Conservation (phyloP, 116 monocot species). For the Zostera marina region DNA sequence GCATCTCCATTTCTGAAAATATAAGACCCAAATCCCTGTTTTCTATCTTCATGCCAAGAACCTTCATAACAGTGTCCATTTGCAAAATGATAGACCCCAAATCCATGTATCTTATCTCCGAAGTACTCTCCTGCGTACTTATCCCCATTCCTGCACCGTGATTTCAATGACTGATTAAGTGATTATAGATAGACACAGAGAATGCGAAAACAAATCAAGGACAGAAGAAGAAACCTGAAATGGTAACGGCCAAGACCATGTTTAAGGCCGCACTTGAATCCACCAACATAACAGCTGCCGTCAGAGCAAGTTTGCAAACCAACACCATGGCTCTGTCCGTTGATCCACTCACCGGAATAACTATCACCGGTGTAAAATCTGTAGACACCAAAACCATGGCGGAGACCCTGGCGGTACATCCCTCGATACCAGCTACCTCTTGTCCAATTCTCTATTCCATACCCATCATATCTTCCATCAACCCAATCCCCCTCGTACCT, state of each 20-base stretch:
- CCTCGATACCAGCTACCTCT: constrained; percentile 71
- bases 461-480: constrained; percentile 75
- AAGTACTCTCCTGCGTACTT: constrained; percentile 76
- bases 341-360: constrained; percentile 78
- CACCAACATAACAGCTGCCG: constrained; percentile 78
- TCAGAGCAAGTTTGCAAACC: constrained; percentile 81
- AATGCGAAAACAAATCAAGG: not conserved
- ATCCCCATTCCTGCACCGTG: constrained; percentile 59
- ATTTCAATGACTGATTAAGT: not conserved
- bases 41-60: constrained; percentile 88
- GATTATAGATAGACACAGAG: not conserved
- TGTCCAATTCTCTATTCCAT: constrained; percentile 88
- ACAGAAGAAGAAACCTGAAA: constrained; percentile 48
- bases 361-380: constrained; percentile 75
- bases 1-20: constrained; percentile 55
- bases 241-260: constrained; percentile 86
- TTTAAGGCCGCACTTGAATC: constrained; percentile 87
- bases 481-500: constrained; percentile 90
- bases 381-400: constrained; percentile 84
- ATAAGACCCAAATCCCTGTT: constrained; percentile 72
- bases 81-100: constrained; percentile 69
- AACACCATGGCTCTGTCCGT: constrained; percentile 84
- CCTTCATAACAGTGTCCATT: constrained; percentile 85
- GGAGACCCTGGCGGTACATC: constrained; percentile 60
- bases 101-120: constrained; percentile 79